Conservation (phyloP, 2,329 filamentous ascomycete species). For the Periconia sp. region DNA sequence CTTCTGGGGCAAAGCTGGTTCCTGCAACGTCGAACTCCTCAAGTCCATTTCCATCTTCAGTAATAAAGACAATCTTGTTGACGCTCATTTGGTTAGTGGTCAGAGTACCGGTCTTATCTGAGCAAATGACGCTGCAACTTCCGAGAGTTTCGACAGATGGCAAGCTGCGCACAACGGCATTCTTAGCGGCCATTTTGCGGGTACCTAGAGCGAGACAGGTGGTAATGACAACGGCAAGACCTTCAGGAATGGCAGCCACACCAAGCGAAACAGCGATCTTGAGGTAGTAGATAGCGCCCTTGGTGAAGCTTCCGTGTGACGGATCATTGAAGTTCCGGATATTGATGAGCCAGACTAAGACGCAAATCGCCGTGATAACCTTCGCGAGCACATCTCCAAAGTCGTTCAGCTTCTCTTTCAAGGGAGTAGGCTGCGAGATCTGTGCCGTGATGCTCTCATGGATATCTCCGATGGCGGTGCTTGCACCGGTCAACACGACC, state of each 20-base stretch:
- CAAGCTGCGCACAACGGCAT: slow-evolving; percentile 93
- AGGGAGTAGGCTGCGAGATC: slow-evolving; percentile 93
- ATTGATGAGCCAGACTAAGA: slow-evolving; percentile 98
- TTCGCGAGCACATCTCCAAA: slow-evolving; percentile 96
- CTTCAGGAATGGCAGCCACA: slow-evolving; percentile 96
- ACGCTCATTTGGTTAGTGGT: slow-evolving; percentile 99
- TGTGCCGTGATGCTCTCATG: slow-evolving; percentile 98
- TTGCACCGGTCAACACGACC: slow-evolving; percentile 86
- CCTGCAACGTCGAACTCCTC: slow-evolving; percentile 91
- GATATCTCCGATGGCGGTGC: slow-evolving; percentile 96
- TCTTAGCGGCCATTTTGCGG: slow-evolving; percentile 98
- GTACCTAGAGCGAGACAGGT: slow-evolving; percentile 96
- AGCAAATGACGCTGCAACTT: slow-evolving; percentile 99
- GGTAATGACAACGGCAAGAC: slow-evolving; percentile 97
- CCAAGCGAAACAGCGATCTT: slow-evolving; percentile 99
- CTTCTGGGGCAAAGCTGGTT: slow-evolving; percentile 87
- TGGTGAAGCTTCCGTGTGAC: slow-evolving; percentile 89
- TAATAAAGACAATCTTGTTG: slow-evolving; percentile 86
- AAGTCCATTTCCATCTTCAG: slow-evolving; percentile 72
- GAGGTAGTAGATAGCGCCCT: slow-evolving; percentile 98
- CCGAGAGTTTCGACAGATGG: slow-evolving; percentile 97
- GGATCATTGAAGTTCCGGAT: slow-evolving; percentile 96
- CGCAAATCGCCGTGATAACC: slow-evolving; percentile 96
- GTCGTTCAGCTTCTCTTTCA: slow-evolving; percentile 99
- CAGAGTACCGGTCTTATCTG: slow-evolving; percentile 97